Base-by-base conservation (phyloP, 768 basidiomycete genomes). In the Trametes cubensis region DNA sequence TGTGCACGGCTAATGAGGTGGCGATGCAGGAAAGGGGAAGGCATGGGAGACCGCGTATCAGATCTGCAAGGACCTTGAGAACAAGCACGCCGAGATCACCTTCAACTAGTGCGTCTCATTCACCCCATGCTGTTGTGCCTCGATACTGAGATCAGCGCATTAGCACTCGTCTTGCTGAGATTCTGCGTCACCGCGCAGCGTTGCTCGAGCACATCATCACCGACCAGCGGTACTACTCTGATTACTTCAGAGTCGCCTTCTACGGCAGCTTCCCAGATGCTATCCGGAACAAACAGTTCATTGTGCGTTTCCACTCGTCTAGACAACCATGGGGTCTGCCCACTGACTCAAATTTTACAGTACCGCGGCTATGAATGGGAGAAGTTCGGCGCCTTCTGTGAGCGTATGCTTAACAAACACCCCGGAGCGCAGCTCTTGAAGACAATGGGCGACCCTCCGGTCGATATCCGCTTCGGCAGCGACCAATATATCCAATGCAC, bases 311-410 rank as follows among this genome's bases (percentile, higher is more conserved):
- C 26, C 15, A 44, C 48, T 28, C 20, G 14, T 28, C 30, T 4
- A 18, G 28, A 17, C 6, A 6, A 42, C 13, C 45, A 34, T 17
- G 30, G 14, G 39, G 56, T 39, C 55, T 63, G 53, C 56, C 25
- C 13, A 15, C 11, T n/a, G 20, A 39, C 15, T 20, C 46, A 42
- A 51, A 48, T 47, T 48, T 28, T 21, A 4, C 57, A 94, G 92
- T 95, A 95, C 73, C 92, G 96, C 47, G 96, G 95, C 1, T 91
- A 87, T 70, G 94, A 94, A 70, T 94, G 92, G 94, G 95, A 98
- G 76, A 95, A 92, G 69, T 94, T 87, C 63, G 88, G 88, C 7
- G 84, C 89, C 3, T 94, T 91, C 78, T 93, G 92, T 75, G 94
- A 98, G 73, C 80, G 90, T 40, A 91, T 97, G 86, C 84, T 95